These are phyloP conservation scores for Ophiostoma angusticollis DNA, from an alignment of 2,329 filamentous ascomycete genomes.

Conservation along the genomic window DNA sequence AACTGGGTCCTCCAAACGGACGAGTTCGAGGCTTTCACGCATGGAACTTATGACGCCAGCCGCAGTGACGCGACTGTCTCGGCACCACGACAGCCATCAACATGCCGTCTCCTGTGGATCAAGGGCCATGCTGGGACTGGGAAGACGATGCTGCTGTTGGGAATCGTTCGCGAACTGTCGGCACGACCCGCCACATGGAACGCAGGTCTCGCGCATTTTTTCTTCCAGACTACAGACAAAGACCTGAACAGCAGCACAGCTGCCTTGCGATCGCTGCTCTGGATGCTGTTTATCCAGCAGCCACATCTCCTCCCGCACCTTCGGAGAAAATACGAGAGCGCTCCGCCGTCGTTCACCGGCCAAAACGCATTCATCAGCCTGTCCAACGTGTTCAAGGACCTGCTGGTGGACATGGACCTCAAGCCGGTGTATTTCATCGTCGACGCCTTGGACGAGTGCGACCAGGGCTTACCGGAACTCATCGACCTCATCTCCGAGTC, in stretches of 20 bases:
- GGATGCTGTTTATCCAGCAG: constrained; percentile 15
- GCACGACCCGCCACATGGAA: not conserved
- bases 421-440: constrained; percentile 3
- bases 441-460: constrained; percentile 4
- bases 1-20: constrained; percentile 1
- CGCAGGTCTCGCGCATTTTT: constrained; percentile 4
- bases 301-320: constrained; percentile 13
- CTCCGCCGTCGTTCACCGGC: constrained; percentile 7
- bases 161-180: constrained; percentile 2
- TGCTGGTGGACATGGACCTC: not conserved
- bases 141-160: constrained; percentile 1
- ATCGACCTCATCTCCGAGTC: not conserved
- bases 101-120: constrained; percentile 4
- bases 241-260: constrained; percentile 13
- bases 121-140: constrained; percentile 2
- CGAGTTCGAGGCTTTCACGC: constrained; percentile 1
- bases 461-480: not conserved
- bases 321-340: constrained; percentile 12
- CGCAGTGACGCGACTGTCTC: not conserved
- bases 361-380: not conserved
- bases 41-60: not conserved
- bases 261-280: constrained; percentile 13
- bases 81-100: no score
- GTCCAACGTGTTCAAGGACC: not conserved
- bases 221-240: constrained; percentile 13